Base-by-base conservation (phyloP, 345 rosid genomes). In the Aquilaria yunnanensis region DNA sequence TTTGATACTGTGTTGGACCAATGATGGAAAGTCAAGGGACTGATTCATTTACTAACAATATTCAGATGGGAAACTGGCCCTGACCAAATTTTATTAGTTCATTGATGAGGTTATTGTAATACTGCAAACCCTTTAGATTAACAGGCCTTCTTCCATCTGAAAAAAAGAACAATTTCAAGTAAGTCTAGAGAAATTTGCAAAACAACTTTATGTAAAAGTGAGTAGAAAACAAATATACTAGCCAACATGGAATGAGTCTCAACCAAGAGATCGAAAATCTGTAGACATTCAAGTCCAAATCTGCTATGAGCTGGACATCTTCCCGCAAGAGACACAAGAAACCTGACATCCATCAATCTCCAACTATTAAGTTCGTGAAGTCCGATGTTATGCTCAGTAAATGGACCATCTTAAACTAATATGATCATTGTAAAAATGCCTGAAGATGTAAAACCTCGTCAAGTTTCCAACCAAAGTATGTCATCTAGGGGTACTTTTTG, bases 181-280 rank as follows among this genome's bases (percentile, higher is more conserved):
- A 14, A 56, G 34, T 46, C 10, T 51, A 47, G 30, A 9, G 31
- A 10, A 59, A 30, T 46, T 49, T 11, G 45, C 55, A 41, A 1
- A 32, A 48, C 50, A 13, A 9, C 37, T 4, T 51, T 45, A 7
- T 30, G 31, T 47, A 45, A 59, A 37, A 14, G 48, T 54, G 30
- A 58, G 9, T 37, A 37, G 43, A 8, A 37, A 37, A 4, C 12
- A 9, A 1, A 64, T 14, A 47, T 46, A 46, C n/a, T 31, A 4
- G 14, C 66, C 9, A 81, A 86, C 96, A 63, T 29, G 88, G 96
- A 54, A 87, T 80, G 53, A 89, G 91, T 64, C 94, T 85, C 23
- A 94, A 80, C 91, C 88, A 87, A 13, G 96, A 87, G 64, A 87
- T 87, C 62, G 91, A 89, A 72, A 85, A 87, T 70, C 85, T 81